Base-by-base conservation (phyloP, 345 rosid genomes). In the Kandelia obovata region DNA sequence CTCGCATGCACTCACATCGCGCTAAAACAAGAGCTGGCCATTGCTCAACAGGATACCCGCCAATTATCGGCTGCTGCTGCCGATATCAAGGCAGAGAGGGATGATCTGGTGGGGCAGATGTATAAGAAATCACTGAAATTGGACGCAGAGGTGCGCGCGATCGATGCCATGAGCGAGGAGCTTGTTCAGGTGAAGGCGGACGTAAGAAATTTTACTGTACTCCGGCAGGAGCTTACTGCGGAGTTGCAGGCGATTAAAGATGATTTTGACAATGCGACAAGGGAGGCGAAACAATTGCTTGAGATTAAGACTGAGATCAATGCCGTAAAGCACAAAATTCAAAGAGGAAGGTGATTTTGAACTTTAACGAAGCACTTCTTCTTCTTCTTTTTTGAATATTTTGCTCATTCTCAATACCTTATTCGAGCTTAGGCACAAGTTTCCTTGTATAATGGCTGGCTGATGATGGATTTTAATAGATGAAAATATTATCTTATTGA, bases 1-100 rank as follows among this genome's bases (percentile, higher is more conserved):
- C 84, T 91, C 7, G 84, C 87, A 1, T 80, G 88, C 27, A 65
- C 85, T 2, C 95, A 91, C 77, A 58, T 87, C 19, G 89, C 90
- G n/a, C 80, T 91, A 58, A 83, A 88, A 67, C 88, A 91, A 34
- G 96, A 91, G 69, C 85, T 88, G 49, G 75, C 80, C 70, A 66
- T 75, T 13, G 83, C 88, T 25, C 78, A 88, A 56, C 92, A 81
- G 46, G 91, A 91, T 69, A 71, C 87, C 62, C 82, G 79, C 15
- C 81, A 58, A 62, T 56, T 88, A 53, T 72, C 82, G 0, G 77
- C 82, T 19, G 71, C 84, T 13, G 86, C 92, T 1, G 79, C 78
- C 7, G 74, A 75, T 27, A 81, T 84, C 30, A 89, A 87, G 68
- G 79, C 87, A 8, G 88, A 87, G 74, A 78, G 89, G 58, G 95